A percentile compares a stretch with the other conserved stretches of the same genome.
phyloP scores from a whole-genome alignment of 306 rosid species.

The Pyrus pyrifolia region DNA sequence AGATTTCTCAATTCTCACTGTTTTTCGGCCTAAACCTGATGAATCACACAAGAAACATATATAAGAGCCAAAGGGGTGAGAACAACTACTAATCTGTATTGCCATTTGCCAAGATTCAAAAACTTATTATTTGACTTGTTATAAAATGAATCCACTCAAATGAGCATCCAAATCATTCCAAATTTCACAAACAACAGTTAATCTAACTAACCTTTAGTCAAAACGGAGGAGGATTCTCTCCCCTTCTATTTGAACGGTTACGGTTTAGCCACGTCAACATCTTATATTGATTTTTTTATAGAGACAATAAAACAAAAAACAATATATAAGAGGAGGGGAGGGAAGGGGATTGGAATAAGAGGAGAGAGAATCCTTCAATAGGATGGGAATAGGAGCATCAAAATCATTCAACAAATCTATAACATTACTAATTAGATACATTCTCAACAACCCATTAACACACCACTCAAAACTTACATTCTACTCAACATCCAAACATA shows the following conservation, averaged over 20 bases:
- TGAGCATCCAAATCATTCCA: not conserved
- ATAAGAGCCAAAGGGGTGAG: not conserved
- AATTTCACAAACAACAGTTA: not conserved
- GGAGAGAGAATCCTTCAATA: too few species aligned
- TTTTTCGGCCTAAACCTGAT: not conserved
- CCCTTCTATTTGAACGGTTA: too few species aligned
- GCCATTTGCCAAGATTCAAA: not conserved
- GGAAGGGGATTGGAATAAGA: fast-evolving
- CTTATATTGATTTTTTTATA: too few species aligned
- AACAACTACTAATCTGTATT: not conserved
- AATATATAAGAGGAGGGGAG: too few species aligned
- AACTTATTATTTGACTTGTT: not conserved
- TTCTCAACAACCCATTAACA: not conserved
- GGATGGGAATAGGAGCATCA: not conserved
- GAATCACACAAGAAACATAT: not conserved
- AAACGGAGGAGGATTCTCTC: not conserved
- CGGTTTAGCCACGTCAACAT: too few species aligned
- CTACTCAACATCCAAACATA: slow-evolving; percentile 8
- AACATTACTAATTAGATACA: not conserved
- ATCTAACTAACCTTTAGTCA: not conserved
- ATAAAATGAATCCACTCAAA: not conserved
- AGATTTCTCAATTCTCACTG: not conserved
- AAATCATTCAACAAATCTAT: not conserved
- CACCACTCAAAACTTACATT: not conserved
- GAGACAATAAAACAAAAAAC: too few species aligned